Conservation (phyloP, 352 stramenopile genomes). For the Globisporangium barbulae region DNA sequence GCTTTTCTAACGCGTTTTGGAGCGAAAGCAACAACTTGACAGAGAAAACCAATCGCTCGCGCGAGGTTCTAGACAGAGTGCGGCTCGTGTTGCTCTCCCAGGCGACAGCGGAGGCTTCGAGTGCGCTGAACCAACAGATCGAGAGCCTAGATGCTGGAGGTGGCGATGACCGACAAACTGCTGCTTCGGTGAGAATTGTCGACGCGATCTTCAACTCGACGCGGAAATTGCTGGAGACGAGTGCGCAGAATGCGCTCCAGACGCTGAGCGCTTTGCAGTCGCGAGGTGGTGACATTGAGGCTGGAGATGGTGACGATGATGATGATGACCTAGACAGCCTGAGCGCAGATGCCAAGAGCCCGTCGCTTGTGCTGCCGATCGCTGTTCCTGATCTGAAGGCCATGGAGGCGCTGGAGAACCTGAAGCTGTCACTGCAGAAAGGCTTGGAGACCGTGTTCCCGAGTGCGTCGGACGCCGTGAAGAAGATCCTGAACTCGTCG, state of each 20-base stretch:
- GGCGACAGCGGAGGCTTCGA: background rate
- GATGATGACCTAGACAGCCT: background rate
- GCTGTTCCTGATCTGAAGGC: background rate
- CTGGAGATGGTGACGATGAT: background rate
- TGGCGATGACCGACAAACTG: background rate
- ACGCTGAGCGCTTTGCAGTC: background rate
- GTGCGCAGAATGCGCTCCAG: background rate
- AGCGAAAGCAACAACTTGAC: background rate
- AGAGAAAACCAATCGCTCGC: background rate
- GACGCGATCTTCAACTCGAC: constrained; percentile 6
- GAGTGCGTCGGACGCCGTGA: background rate
- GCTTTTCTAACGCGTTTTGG: constrained; percentile 6
- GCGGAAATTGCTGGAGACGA: background rate
- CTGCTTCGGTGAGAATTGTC: background rate
- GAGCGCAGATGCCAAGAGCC: background rate
- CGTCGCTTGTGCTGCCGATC: background rate
- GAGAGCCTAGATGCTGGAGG: background rate
- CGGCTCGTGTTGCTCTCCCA: constrained; percentile 6
- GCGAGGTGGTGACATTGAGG: background rate
- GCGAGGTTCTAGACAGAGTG: constrained; percentile 7
- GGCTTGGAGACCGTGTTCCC: background rate
- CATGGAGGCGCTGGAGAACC: background rate
- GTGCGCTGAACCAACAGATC: background rate
- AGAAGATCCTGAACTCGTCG: constrained; percentile 9
- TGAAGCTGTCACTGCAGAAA: constrained; percentile 1